phyloP scores from a whole-genome alignment of 306 rosid species.

The Trifolium dubium region DNA sequence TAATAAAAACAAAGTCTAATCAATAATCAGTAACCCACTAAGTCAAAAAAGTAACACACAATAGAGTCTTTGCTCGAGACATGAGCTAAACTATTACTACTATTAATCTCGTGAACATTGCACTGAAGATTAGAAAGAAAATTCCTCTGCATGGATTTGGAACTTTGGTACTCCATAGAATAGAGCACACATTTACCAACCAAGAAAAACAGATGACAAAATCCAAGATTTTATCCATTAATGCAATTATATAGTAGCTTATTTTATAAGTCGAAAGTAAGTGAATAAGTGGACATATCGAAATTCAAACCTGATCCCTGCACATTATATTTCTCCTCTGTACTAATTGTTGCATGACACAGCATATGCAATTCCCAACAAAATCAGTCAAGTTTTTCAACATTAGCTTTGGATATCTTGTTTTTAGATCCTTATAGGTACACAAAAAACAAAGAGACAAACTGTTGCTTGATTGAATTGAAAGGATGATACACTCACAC shows the following conservation, averaged over 20 bases:
- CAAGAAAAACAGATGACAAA: constrained; percentile 5
- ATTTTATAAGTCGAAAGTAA: too few relatives aligned
- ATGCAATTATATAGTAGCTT: too few relatives aligned
- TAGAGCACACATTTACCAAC: background rate
- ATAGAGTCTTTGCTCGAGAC: constrained; percentile 48
- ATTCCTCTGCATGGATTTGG: constrained; percentile 7
- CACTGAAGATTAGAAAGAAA: constrained; percentile 1
- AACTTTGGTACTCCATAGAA: background rate
- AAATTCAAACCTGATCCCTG: too few relatives aligned
- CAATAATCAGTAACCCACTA: too few relatives aligned
- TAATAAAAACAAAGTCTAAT: too few relatives aligned
- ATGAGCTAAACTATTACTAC: constrained; percentile 20
- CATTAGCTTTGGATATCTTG: too few relatives aligned
- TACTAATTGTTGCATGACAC: background rate
- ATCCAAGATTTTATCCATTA: too few relatives aligned
- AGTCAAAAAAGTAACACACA: constrained; percentile 33
- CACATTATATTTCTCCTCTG: too few relatives aligned
- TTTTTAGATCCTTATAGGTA: too few relatives aligned
- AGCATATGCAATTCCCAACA: background rate
- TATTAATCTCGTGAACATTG: constrained; percentile 40
- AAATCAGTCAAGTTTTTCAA: constrained; percentile 2
- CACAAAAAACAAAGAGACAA: background rate
- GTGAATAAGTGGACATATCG: too few relatives aligned
- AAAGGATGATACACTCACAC: constrained; percentile 23
- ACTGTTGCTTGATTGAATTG: constrained; percentile 24